A percentile compares a stretch with the other conserved stretches of the same genome.
phyloP scores from a whole-genome alignment of 495 filamentous ascomycete genomes.

The Daldinia childiae region DNA sequence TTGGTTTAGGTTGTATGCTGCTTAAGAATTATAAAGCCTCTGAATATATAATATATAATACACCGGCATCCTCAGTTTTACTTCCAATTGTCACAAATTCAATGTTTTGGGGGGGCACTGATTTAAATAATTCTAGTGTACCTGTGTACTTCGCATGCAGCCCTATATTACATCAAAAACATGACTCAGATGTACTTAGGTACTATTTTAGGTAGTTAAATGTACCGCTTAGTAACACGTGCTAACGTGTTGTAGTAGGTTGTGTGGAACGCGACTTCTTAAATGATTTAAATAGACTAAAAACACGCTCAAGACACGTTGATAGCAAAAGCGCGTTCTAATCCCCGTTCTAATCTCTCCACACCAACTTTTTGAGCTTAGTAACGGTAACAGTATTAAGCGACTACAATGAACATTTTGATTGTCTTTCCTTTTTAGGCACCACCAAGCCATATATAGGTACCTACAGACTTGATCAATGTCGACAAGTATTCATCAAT shows the following conservation, averaged over 20 bases:
- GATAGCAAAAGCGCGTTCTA: constrained; percentile 3
- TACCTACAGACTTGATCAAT: background rate
- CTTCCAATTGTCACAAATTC: no score
- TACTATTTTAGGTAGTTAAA: background rate
- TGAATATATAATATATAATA: no score
- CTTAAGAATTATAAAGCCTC: background rate
- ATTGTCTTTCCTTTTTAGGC: background rate
- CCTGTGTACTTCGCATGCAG: background rate
- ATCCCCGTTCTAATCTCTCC: background rate
- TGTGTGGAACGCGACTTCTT: constrained; percentile 13
- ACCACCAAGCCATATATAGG: background rate
- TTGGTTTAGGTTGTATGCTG: background rate
- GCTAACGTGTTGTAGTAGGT: constrained; percentile 24
- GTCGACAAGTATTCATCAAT: background rate
- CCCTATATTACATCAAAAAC: background rate
- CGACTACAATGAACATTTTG: background rate
- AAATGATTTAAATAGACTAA: background rate
- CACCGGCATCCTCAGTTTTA: no score
- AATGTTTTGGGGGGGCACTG: background rate
- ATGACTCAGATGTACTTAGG: background rate
- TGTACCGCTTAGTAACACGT: constrained; percentile 18
- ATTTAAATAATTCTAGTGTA: background rate
- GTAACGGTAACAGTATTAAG: background rate
- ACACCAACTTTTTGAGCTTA: constrained; percentile 2
- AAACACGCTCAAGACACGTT: background rate